These are phyloP conservation scores for Aspergillus funiculosus DNA, from an alignment of 495 filamentous ascomycete species.

Conservation along the genomic window DNA sequence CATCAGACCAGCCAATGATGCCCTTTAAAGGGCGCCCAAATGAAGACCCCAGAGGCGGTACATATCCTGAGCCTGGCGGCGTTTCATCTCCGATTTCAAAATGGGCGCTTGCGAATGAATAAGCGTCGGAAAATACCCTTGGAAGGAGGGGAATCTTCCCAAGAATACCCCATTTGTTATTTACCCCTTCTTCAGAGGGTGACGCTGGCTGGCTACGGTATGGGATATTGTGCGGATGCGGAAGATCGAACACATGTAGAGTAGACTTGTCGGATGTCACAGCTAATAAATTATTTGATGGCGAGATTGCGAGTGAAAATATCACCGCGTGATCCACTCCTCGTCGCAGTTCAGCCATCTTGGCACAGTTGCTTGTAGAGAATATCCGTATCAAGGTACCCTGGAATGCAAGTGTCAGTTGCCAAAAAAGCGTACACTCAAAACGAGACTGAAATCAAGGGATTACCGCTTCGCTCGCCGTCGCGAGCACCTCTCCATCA, in stretches of 20 bases:
- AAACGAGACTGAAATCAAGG: not conserved
- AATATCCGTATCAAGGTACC: constrained; percentile 87
- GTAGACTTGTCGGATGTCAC: constrained; percentile 97
- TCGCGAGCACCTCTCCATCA: constrained; percentile 78
- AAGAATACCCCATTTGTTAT: constrained; percentile 74
- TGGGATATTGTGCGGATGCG: constrained; percentile 31
- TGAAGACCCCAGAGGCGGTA: constrained; percentile 41
- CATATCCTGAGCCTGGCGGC: constrained; percentile 35
- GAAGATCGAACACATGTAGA: constrained; percentile 84
- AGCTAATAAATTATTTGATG: constrained; percentile 68
- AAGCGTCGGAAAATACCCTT: constrained; percentile 75
- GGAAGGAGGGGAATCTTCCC: constrained; percentile 74
- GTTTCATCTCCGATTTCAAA: constrained; percentile 77
- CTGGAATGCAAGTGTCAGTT: constrained; percentile 29
- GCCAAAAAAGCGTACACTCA: constrained; percentile 9
- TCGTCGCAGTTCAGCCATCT: constrained; percentile 75
- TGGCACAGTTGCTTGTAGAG: constrained; percentile 67
- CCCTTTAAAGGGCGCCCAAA: constrained; percentile 63
- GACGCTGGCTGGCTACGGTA: constrained; percentile 34
- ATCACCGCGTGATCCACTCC: constrained; percentile 84
- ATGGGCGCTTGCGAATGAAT: constrained; percentile 65
- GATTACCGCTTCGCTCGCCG: constrained; percentile 77
- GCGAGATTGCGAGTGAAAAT: constrained; percentile 82
- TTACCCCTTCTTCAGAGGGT: constrained; percentile 42
- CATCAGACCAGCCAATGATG: constrained; percentile 67